Percentiles rank a stretch among this genome's conserved stretches.
Conservation (phyloP, 345 rosid genomes). For the Brassica juncea region DNA sequence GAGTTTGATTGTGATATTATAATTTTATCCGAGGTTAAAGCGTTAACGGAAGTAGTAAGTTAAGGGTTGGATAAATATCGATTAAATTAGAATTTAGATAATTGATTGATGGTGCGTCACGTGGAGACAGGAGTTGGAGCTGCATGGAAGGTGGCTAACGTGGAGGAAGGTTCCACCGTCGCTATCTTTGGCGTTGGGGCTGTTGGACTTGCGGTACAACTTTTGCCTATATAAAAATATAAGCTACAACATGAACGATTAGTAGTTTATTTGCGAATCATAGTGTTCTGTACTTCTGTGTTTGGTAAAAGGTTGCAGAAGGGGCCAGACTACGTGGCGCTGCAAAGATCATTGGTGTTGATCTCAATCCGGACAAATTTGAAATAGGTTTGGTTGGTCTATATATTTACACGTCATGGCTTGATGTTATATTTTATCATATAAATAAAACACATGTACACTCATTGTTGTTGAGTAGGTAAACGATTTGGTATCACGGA, state of each 20-base stretch:
- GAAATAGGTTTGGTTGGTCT: conserved; percentile 46
- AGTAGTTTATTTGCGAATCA: background rate
- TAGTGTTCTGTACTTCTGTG: background rate
- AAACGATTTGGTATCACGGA: conserved; percentile 64
- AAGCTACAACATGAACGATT: background rate
- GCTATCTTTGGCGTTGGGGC: conserved; percentile 77
- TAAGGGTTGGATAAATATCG: background rate
- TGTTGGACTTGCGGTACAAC: conserved; percentile 69
- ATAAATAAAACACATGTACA: background rate
- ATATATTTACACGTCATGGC: background rate
- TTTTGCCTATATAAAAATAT: background rate
- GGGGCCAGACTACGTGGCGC: conserved; percentile 65
- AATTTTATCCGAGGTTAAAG: background rate
- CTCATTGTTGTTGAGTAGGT: conserved; percentile 39
- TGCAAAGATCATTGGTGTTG: conserved; percentile 65
- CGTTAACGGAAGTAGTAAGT: background rate
- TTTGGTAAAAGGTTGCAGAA: conserved; percentile 55
- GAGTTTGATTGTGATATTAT: background rate
- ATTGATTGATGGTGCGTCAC: background rate
- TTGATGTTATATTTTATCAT: background rate
- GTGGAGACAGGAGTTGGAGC: conserved; percentile 61
- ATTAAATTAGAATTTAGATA: background rate
- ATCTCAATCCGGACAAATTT: conserved; percentile 63
- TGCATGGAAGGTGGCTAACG: conserved; percentile 62
- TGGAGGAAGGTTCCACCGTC: conserved; percentile 62